phyloP scores from a whole-genome alignment of 2,329 filamentous ascomycete species.

The Samsoniella hepiali region DNA sequence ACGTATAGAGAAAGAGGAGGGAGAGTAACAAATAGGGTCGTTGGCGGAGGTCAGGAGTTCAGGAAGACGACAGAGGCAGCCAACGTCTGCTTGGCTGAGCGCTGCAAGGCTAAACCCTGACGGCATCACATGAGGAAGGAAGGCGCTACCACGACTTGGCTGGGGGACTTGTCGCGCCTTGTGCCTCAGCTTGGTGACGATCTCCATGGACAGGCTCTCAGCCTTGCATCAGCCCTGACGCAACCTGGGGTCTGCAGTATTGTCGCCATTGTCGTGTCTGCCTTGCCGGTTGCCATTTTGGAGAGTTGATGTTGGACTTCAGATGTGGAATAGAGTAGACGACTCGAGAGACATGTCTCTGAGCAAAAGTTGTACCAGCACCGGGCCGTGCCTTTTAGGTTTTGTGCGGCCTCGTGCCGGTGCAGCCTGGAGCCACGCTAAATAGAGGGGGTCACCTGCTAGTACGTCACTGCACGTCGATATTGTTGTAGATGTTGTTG shows the following conservation, averaged over 20 bases:
- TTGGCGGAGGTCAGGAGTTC: not conserved
- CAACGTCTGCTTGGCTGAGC: not conserved
- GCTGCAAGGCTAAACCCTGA: constrained; percentile 6
- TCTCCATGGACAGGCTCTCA: not conserved
- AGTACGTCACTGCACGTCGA: not conserved
- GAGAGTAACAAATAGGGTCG: not conserved
- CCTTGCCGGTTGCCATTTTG: not conserved
- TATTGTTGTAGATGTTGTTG: not conserved
- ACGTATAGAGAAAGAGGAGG: not conserved
- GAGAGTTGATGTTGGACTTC: not conserved
- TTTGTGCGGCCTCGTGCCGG: not conserved
- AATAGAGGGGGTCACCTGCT: constrained; percentile 5
- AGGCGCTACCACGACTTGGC: not conserved
- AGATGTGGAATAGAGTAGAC: not conserved
- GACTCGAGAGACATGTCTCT: not conserved
- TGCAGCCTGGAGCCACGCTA: not conserved
- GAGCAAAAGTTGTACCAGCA: not conserved
- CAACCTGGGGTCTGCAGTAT: not conserved
- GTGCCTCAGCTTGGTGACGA: constrained; percentile 4
- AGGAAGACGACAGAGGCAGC: not conserved
- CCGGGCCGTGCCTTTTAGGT: constrained; percentile 8
- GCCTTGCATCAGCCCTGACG: not conserved
- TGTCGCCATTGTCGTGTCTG: not conserved
- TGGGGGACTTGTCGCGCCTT: constrained; percentile 1
- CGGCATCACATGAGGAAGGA: constrained; percentile 11